Evolutionary conservation across 805 yeast genomes (phyloP), one percentile per base, ranked within the genome.

Genomic region (Debaryomyces maramus): DNA sequence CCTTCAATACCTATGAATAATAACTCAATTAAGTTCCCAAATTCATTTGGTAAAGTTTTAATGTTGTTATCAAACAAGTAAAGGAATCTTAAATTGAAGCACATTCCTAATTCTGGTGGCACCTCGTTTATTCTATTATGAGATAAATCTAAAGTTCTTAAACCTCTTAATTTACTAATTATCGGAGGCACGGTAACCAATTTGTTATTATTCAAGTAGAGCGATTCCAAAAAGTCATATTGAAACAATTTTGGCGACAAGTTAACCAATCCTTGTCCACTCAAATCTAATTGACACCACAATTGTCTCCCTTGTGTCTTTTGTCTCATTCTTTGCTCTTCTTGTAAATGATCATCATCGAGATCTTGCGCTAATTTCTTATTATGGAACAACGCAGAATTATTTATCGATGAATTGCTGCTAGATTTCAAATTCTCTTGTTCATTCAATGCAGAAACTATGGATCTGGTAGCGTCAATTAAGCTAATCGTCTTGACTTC

Each of bases 1-100:
- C 99, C 99, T 62, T 91, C 97, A 32, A 91, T 73, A 24, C 99
- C 99, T 36, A 93, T 66, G 58, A 91, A 85, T 50, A 87, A 85
- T 48, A 93, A 73, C 51, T 88, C 91, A 59, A 80, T 85, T 43
- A 95, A 69, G 51, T 81, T 83, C 19, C 98, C 97, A 61, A 93
- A 81, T 58, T 85, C 93, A 61, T 67, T 73, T 2, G 99, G 99
- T 46, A 93, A 67, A 1, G 78, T 75, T 38, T 73, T 70, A 48
- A 93, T 70, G 59, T 83, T 77, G 64, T 93, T 93, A 63, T 93
- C 97, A 65, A 93, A 91, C 39, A 89, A 72, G 55, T 88, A 88
- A 36, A 93, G 70, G 59, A 83, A 90, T 51, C 87, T 79, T 61
- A 93, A 74, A 52, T 83, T 83, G 64, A 74, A 86, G 51, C 95